A percentile compares a stretch with the other conserved stretches of the same genome.
phyloP scores from a whole-genome alignment of 352 stramenopile genomes.

The Phytophthora pini region DNA sequence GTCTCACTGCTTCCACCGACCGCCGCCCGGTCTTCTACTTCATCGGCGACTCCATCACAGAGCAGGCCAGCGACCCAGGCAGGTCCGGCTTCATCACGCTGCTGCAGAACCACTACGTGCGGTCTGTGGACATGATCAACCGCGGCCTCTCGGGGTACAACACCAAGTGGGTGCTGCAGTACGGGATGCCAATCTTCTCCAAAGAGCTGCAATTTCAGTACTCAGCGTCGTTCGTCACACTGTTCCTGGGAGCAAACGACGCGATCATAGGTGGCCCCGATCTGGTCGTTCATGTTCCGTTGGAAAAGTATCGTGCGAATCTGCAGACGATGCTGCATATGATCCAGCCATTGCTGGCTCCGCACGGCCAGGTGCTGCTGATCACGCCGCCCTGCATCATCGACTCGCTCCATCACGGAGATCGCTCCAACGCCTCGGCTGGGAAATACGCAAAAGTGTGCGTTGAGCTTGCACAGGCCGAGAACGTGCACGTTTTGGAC shows the following conservation, averaged over 20 bases:
- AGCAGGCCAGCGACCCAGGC: slow-evolving; percentile 42
- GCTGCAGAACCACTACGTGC: slow-evolving; percentile 54
- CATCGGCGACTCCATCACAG: slow-evolving; percentile 70
- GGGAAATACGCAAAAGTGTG: slow-evolving; percentile 54
- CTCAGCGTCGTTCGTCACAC: slow-evolving; percentile 40
- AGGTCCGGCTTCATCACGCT: slow-evolving; percentile 42
- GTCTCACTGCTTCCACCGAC: slow-evolving; percentile 14
- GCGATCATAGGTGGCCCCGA: slow-evolving; percentile 43
- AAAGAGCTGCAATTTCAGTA: slow-evolving; percentile 40
- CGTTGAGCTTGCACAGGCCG: slow-evolving; percentile 38
- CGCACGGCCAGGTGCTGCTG: slow-evolving; percentile 28
- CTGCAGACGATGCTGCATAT: slow-evolving; percentile 38
- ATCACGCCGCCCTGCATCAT: slow-evolving; percentile 41
- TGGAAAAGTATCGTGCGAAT: slow-evolving; percentile 51
- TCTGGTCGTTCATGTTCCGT: slow-evolving; percentile 41
- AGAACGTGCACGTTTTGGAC: slow-evolving; percentile 48
- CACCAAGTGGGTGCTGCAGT: slow-evolving; percentile 44
- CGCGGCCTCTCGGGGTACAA: slow-evolving; percentile 58
- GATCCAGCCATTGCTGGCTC: slow-evolving; percentile 21
- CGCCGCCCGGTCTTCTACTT: slow-evolving; percentile 48
- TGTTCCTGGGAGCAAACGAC: slow-evolving; percentile 69
- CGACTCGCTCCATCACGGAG: slow-evolving; percentile 33
- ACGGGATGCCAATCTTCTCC: slow-evolving; percentile 32
- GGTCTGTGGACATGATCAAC: slow-evolving; percentile 53
- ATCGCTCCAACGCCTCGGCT: slow-evolving; percentile 44